Conservation (phyloP, 345 rosid genomes). For the Durio zibethinus region DNA sequence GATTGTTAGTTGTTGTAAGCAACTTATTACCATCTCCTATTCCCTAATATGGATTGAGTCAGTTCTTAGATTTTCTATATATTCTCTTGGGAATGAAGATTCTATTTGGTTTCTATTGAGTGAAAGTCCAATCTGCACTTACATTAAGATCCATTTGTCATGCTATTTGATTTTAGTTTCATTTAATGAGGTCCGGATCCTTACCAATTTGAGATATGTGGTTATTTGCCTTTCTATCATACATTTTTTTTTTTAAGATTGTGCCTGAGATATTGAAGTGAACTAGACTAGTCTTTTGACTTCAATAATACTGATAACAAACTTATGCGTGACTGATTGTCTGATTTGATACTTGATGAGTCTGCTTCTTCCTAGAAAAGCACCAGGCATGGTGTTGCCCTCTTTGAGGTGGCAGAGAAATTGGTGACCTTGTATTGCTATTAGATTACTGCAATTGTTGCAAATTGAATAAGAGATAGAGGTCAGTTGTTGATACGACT, state of each 20-base stretch:
- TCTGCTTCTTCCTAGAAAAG: background rate
- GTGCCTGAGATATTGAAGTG: background rate
- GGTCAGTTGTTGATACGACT: background rate
- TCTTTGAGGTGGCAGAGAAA: background rate
- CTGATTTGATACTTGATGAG: background rate
- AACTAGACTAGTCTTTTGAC: background rate
- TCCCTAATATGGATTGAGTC: background rate
- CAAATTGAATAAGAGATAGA: background rate
- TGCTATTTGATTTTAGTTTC: background rate
- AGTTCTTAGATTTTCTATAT: background rate
- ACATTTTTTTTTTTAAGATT: background rate
- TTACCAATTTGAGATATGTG: background rate
- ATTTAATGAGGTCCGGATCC: background rate
- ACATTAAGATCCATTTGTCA: background rate
- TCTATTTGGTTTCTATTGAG: background rate
- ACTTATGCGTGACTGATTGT: background rate
- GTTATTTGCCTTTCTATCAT: background rate
- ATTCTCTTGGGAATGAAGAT: background rate
- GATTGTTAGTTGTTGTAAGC: background rate
- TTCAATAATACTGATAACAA: background rate
- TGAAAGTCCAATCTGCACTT: background rate
- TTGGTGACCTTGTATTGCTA: background rate
- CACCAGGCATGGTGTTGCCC: background rate
- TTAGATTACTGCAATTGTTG: background rate
- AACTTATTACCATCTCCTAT: background rate